Conservation (phyloP, 2,329 filamentous ascomycete species). For the Colletotrichum sp. region DNA sequence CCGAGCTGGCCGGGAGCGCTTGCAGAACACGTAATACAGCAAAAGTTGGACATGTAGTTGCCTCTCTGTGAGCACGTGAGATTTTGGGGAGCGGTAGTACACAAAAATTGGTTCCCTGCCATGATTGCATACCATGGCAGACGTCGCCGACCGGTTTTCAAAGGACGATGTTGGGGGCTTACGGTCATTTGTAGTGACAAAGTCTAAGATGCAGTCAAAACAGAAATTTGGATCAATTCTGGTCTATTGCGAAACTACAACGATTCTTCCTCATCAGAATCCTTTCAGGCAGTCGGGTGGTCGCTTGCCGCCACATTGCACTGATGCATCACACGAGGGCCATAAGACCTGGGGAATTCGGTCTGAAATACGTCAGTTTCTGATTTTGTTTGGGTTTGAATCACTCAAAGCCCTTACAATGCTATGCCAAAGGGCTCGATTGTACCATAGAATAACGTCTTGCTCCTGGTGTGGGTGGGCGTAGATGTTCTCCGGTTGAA, state of each 20-base stretch:
- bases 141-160: not conserved
- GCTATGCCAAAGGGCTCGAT: not conserved
- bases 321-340: not conserved
- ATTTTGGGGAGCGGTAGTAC: not conserved
- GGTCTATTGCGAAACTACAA: no score
- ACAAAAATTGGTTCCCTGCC: not conserved
- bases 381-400: no score
- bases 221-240: no score
- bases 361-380: not conserved
- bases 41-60: no score
- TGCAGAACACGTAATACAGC: not conserved
- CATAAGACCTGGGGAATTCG: not conserved
- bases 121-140: not conserved
- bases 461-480: not conserved
- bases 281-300: not conserved
- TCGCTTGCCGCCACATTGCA: not conserved
- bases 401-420: not conserved
- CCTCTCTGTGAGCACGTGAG: no score
- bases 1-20: not conserved
- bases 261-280: not conserved
- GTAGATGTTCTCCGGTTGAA: not conserved
- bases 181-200: not conserved
- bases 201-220: not conserved
- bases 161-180: not conserved
- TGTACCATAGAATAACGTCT: not conserved